These are phyloP conservation scores for Coemansia sp. DNA, from an alignment of 192 early-diverging fungal genomes.

Conservation along the genomic window DNA sequence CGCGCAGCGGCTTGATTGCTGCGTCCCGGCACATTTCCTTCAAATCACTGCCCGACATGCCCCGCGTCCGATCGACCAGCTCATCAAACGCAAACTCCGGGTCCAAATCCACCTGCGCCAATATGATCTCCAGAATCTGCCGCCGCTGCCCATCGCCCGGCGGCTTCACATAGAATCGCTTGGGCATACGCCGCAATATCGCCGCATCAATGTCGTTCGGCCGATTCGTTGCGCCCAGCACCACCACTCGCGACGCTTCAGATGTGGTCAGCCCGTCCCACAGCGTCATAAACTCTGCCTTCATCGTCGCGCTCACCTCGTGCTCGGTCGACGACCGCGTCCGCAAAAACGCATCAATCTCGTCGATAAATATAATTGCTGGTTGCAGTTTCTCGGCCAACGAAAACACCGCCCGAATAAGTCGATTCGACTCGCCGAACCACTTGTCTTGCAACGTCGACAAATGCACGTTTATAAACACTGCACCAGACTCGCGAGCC, in stretches of 20 bases:
- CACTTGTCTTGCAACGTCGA: constrained; percentile 98
- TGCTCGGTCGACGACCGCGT: constrained; percentile 88
- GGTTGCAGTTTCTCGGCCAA: constrained; percentile 94
- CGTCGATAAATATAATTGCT: constrained; percentile 98
- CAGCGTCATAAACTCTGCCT: constrained; percentile 98
- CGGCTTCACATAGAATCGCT: constrained; percentile 82
- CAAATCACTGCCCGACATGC: constrained; percentile 90
- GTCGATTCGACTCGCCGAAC: constrained; percentile 96
- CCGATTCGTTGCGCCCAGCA: constrained; percentile 94
- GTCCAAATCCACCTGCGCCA: constrained; percentile 69
- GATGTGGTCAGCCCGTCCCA: constrained; percentile 90
- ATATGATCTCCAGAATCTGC: constrained; percentile 79
- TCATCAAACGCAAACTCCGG: constrained; percentile 64
- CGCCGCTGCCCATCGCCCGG: constrained; percentile 82
- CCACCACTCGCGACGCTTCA: constrained; percentile 59
- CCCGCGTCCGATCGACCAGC: constrained; percentile 72
- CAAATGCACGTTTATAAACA: constrained; percentile 96
- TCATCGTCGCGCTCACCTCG: constrained; percentile 98
- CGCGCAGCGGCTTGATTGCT: constrained; percentile 91
- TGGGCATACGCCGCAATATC: constrained; percentile 97
- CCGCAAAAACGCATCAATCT: constrained; percentile 96
- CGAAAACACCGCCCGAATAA: constrained; percentile 89
- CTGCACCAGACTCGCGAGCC: constrained; percentile 94
- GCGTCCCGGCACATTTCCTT: constrained; percentile 98
- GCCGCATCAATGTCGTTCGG: constrained; percentile 98